Percentiles rank a stretch among this genome's conserved stretches.
These are phyloP conservation scores for Geotrichum bryndzae DNA, from an alignment of 1,139 yeast genomes.

Conservation along the genomic window DNA sequence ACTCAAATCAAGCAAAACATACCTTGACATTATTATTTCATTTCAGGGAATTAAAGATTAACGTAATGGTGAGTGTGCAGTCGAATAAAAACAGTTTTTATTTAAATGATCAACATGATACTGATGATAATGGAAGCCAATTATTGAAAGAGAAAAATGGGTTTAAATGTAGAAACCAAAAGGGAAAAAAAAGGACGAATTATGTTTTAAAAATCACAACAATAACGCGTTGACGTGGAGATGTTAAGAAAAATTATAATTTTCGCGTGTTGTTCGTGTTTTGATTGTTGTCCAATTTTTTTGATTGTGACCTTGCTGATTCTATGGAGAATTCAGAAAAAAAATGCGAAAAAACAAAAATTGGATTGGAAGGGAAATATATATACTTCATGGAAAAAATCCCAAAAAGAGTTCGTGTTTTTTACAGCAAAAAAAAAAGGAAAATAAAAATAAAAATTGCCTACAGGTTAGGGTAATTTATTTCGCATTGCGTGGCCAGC, in stretches of 20 bases:
- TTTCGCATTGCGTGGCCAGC: too few species aligned
- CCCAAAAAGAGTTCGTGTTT: not conserved
- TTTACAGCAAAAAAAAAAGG: not conserved
- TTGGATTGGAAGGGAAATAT: not conserved
- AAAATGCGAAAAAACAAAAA: not conserved
- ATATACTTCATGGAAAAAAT: not conserved
- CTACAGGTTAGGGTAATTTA: not conserved
- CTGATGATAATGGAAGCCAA: not conserved
- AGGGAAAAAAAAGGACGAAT: not conserved
- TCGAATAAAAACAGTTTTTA: not conserved
- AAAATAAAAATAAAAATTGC: not conserved
- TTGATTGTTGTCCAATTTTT: not conserved
- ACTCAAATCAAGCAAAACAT: not conserved
- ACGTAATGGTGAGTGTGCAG: not conserved
- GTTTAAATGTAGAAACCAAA: not conserved
- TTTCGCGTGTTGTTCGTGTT: not conserved
- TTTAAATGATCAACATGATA: not conserved
- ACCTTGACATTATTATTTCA: constrained; percentile 16
- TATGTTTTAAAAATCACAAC: not conserved
- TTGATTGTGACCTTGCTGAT: not conserved
- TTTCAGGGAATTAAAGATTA: constrained; percentile 4
- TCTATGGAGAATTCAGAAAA: not conserved
- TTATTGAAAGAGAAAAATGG: not conserved
- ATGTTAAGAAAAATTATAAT: not conserved
- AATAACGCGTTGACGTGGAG: not conserved